Evolutionary conservation across 2,329 filamentous ascomycete species (phyloP).

Genomic region (Aspergillus tamarii): DNA sequence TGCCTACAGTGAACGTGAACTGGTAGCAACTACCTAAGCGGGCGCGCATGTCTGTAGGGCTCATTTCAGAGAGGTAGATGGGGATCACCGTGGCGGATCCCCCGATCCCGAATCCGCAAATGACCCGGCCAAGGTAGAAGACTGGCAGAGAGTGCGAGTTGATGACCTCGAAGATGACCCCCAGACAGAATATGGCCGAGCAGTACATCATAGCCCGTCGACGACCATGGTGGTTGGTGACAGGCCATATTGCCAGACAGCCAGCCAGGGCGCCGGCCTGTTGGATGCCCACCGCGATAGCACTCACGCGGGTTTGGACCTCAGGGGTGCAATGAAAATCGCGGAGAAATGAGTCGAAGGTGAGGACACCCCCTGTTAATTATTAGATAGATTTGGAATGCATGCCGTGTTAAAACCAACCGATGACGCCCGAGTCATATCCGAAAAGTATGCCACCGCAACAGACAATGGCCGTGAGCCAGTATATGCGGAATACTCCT

Average conservation of each 20-base stretch:
- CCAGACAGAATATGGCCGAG: conserved; percentile 51
- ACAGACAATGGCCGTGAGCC: conserved; percentile 55
- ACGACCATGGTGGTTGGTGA: conserved; percentile 52
- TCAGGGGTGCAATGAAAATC: conserved; percentile 47
- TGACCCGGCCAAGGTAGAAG: conserved; percentile 53
- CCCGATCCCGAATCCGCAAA: conserved; percentile 54
- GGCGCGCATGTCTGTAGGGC: conserved; percentile 51
- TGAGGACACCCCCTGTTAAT: conserved; percentile 49
- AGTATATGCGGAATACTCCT: conserved; percentile 54
- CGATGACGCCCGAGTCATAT: conserved; percentile 50
- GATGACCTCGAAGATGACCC: conserved; percentile 51
- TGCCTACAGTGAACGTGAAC: conserved; percentile 54
- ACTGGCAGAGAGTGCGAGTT: conserved; percentile 48
- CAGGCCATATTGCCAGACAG: conserved; percentile 53
- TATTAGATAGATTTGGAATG: neutral
- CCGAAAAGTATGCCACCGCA: conserved; percentile 53
- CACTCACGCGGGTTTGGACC: conserved; percentile 48
- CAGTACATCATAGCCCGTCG: conserved; percentile 50
- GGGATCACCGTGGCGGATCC: conserved; percentile 50
- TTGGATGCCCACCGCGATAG: conserved; percentile 56
- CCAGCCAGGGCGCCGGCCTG: conserved; percentile 58
- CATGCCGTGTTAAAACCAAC: conserved; percentile 25
- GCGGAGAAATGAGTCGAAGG: conserved; percentile 47
- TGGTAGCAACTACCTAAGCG: conserved; percentile 57
- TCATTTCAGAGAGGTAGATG: conserved; percentile 51